These are phyloP conservation scores for Suillus lakei DNA, from an alignment of 768 basidiomycete genomes.

Conservation along the genomic window DNA sequence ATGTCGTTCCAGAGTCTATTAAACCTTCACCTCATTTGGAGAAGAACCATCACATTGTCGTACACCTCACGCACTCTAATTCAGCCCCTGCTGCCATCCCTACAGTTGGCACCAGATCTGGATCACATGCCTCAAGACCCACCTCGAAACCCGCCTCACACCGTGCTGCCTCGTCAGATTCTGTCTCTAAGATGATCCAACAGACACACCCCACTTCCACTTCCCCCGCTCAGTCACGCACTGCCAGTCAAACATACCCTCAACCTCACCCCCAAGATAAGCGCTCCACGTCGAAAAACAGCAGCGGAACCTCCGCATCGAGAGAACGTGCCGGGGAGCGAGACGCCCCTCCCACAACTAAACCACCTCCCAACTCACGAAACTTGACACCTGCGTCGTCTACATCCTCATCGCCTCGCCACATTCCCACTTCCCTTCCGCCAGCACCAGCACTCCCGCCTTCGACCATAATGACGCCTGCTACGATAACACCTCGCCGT, in stretches of 20 bases:
- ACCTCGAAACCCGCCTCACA: constrained; percentile 27
- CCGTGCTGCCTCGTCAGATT: constrained; percentile 32
- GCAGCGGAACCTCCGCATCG: constrained; percentile 31
- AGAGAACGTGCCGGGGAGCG: constrained; percentile 22
- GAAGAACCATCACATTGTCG: constrained; percentile 22
- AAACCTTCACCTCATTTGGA: constrained; percentile 25
- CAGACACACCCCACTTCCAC: constrained; percentile 18
- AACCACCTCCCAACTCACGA: constrained; percentile 45
- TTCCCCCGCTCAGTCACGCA: constrained; percentile 31
- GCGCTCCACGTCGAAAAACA: constrained; percentile 22
- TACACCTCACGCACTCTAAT: constrained; percentile 39
- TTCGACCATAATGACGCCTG: constrained; percentile 47
- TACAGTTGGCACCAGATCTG: constrained; percentile 19
- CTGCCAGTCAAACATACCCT: constrained; percentile 6
- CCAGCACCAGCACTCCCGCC: constrained; percentile 41
- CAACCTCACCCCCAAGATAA: constrained; percentile 10
- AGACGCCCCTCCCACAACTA: constrained; percentile 23
- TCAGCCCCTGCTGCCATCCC: constrained; percentile 49
- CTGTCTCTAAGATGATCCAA: constrained; percentile 11
- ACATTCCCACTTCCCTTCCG: constrained; percentile 43
- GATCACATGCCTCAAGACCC: constrained; percentile 14
- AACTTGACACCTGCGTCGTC: constrained; percentile 63
- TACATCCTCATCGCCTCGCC: constrained; percentile 59
- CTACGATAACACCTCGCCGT: constrained; percentile 46
- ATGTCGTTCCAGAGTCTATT: constrained; percentile 46